These are phyloP conservation scores for Ambrosia artemisiifolia DNA, from an alignment of 129 eudicot genomes.

Conservation along the genomic window DNA sequence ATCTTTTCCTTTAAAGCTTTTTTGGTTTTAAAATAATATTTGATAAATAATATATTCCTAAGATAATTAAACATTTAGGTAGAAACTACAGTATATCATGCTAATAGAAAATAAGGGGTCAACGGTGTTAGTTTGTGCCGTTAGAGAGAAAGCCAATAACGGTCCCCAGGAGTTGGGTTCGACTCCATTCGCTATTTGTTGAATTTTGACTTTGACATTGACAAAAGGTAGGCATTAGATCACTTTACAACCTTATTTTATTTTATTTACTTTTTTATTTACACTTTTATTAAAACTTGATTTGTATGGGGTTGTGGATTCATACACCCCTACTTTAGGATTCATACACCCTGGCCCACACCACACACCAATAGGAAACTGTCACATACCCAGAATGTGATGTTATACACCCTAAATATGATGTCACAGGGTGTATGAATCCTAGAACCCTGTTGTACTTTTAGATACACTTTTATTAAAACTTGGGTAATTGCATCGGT, in stretches of 20 bases:
- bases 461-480: neutral
- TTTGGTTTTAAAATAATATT: too few relatives aligned
- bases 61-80: neutral
- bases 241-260: neutral
- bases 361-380: too few relatives aligned
- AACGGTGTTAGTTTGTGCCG: slow-evolving; percentile 12
- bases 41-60: too few relatives aligned
- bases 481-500: too few relatives aligned
- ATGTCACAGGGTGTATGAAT: too few relatives aligned
- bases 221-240: neutral
- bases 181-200: slow-evolving; percentile 3
- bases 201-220: neutral
- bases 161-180: slow-evolving; percentile 19
- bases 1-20: too few relatives aligned
- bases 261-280: neutral
- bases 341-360: too few relatives aligned
- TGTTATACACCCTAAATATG: too few relatives aligned
- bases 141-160: slow-evolving; percentile 23
- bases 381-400: too few relatives aligned
- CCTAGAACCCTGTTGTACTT: too few relatives aligned
- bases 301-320: neutral
- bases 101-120: slow-evolving; percentile 1
- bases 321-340: too few relatives aligned
- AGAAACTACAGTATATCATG: neutral
- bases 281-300: neutral